Conservation (phyloP, 2,329 filamentous ascomycete species). For the Diaporthe citri region DNA sequence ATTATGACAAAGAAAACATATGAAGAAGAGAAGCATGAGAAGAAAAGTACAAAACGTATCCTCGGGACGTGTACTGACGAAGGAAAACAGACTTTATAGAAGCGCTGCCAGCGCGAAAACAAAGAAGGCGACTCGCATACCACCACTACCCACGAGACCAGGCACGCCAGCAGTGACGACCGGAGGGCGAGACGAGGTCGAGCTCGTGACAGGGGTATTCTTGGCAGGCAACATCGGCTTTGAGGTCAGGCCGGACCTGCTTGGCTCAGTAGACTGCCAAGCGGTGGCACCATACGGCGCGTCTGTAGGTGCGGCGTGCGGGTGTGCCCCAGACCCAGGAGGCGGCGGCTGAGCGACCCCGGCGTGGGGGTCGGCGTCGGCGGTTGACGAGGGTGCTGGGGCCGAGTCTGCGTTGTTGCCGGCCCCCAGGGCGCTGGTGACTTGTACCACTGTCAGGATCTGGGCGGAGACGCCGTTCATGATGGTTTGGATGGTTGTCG, state of each 20-base stretch:
- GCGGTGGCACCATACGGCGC: too few relatives aligned
- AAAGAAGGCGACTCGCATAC: background rate
- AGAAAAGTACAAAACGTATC: background rate
- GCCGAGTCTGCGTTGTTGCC: background rate
- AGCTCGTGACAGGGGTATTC: background rate
- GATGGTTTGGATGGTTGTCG: background rate
- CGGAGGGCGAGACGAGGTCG: background rate
- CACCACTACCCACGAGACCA: background rate
- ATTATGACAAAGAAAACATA: background rate
- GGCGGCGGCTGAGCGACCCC: background rate
- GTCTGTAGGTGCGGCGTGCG: too few relatives aligned
- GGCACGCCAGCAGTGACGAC: background rate
- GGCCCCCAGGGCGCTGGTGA: background rate
- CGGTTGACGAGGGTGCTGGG: background rate
- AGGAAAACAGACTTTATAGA: background rate
- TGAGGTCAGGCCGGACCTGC: background rate
- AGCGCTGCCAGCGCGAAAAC: background rate
- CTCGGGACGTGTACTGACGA: rapidly evolving
- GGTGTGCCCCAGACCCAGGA: background rate
- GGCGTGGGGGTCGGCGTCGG: background rate
- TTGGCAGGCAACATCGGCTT: background rate
- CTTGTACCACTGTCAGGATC: background rate
- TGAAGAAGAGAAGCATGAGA: background rate
- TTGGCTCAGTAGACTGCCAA: background rate
- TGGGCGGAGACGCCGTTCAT: background rate